These are phyloP conservation scores for Erodium texanum DNA, from an alignment of 441 rosid genomes.

Conservation along the genomic window DNA sequence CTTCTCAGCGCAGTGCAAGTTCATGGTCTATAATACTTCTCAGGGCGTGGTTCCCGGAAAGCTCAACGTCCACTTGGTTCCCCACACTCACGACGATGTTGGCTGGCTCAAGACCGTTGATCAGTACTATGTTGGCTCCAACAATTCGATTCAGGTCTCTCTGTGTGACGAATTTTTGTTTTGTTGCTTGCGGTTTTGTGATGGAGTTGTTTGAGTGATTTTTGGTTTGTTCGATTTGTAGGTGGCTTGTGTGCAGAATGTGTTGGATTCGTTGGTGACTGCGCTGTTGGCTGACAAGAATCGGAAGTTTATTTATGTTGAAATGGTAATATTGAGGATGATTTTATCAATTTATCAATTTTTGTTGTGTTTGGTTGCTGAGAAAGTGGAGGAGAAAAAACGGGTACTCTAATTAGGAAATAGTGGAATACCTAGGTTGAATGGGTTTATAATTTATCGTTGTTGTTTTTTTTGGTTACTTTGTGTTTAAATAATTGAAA, in stretches of 20 bases:
- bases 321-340: slow-evolving; percentile 32
- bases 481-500: too few relatives aligned
- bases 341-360: neutral
- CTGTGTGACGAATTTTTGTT: neutral
- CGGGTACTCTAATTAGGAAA: too few relatives aligned
- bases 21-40: slow-evolving; percentile 79
- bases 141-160: slow-evolving; percentile 88
- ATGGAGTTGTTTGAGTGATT: neutral
- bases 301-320: slow-evolving; percentile 82
- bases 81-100: slow-evolving; percentile 93
- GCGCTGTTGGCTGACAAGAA: slow-evolving; percentile 84
- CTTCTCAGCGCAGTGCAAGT: slow-evolving; percentile 45
- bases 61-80: slow-evolving; percentile 88
- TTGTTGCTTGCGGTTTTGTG: neutral
- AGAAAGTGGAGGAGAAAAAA: too few relatives aligned
- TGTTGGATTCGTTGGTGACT: slow-evolving; percentile 80
- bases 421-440: too few relatives aligned
- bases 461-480: too few relatives aligned
- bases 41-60: slow-evolving; percentile 61
- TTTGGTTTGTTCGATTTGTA: slow-evolving; percentile 14
- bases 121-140: slow-evolving; percentile 98
- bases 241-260: slow-evolving; percentile 96
- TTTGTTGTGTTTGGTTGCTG: neutral
- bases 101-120: slow-evolving; percentile 30
- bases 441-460: too few relatives aligned